phyloP scores from a whole-genome alignment of 441 rosid genomes.

The Bocquillonia castaneifolia region DNA sequence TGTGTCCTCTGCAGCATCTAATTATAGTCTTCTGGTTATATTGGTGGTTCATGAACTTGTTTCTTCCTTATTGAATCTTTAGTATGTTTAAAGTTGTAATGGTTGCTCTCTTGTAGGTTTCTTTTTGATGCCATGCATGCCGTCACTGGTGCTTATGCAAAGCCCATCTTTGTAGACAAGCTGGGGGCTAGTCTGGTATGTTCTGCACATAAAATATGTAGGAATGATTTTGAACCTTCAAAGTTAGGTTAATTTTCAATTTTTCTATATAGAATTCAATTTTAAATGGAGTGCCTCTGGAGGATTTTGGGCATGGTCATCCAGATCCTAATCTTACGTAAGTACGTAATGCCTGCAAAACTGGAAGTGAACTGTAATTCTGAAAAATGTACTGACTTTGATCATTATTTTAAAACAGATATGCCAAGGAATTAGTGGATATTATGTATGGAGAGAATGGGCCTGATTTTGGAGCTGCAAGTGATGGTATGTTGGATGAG shows the following conservation, averaged over 20 bases:
- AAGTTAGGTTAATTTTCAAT: conserved; percentile 26
- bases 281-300: conserved; percentile 74
- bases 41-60: neutral
- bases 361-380: conserved; percentile 10
- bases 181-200: conserved; percentile 68
- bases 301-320: conserved; percentile 98
- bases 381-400: conserved; percentile 17
- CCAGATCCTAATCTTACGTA: conserved; percentile 98
- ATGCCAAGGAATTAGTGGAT: conserved; percentile 87
- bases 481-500: conserved; percentile 63
- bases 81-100: conserved; percentile 13
- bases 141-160: conserved; percentile 93
- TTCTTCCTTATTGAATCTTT: conserved; percentile 6
- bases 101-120: conserved; percentile 47
- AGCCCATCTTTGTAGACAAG: conserved; percentile 84
- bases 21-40: neutral
- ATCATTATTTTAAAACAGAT: conserved; percentile 44
- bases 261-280: conserved; percentile 63
- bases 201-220: conserved; percentile 17
- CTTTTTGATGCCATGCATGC: conserved; percentile 97
- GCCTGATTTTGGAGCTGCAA: conserved; percentile 94
- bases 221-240: conserved; percentile 12
- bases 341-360: conserved; percentile 25
- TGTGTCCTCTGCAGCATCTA: conserved; percentile 16
- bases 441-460: conserved; percentile 71